Base-by-base conservation (phyloP, 2,329 filamentous ascomycete genomes). In the Xylariales sp. region DNA sequence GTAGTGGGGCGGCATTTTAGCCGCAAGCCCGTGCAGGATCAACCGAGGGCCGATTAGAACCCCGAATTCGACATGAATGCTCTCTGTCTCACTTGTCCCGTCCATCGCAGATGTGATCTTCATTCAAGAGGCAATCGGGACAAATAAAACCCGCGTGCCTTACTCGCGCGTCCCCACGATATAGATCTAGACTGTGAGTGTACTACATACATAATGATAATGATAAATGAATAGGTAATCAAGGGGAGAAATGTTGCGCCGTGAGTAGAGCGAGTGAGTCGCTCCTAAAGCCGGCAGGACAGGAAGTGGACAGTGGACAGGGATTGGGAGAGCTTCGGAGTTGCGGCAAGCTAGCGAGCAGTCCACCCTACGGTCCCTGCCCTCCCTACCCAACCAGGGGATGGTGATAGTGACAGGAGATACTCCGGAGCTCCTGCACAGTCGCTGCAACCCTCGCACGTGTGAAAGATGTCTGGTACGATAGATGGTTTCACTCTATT, bases 1-100 rank as follows among this genome's bases (percentile, higher is more conserved):
- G 30, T 30, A 48, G 45, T 49, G 48, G 57, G 46, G 36, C 36
- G 52, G 59, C 43, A 68, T 68, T 68, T 68, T 68, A 68, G 66
- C 66, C 66, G 66, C 53, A 65, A 65, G 48, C 5, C 16, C 10
- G 14, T 58, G 49, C 52, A 62, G 56, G 63, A 59, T 66, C 66
- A 58, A 54, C 66, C 62, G 54, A 62, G 34, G 53, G 32, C 34
- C 54, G 14, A 48, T 39, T 23, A 39, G 39, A 32, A 53, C 46
- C 6, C 12, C 34, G 12, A 50, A 36, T 18, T 23, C 14, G 23
- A 23, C 23, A 23, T 23, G 23, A 30, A 18, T 28, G 28, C 49
- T 50, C 16, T 56, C 16, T 41, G 8, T 9, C 36, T 28, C 28
- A 32, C 36, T n/a, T 56, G 16, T 10, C 14, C 39, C 12, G 12